These are phyloP conservation scores for Colletotrichum salicis DNA, from an alignment of 2,329 filamentous ascomycete species.

Conservation along the genomic window DNA sequence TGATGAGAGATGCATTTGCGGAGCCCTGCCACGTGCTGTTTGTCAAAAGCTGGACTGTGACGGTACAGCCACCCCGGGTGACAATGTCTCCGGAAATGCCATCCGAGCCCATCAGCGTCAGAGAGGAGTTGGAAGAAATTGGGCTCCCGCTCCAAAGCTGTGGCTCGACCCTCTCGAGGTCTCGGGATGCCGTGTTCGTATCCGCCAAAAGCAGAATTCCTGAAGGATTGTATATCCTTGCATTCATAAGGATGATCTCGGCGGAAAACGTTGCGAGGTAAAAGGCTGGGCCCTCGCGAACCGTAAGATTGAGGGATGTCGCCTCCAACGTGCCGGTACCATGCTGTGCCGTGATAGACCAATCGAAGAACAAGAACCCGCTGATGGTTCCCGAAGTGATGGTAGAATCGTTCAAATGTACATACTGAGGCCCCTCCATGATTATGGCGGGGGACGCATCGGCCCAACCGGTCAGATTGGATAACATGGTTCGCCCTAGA, in stretches of 20 bases:
- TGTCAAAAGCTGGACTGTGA: neutral
- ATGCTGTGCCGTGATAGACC: neutral
- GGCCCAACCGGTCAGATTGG: slow-evolving; percentile 7
- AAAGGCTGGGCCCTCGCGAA: slow-evolving; percentile 4
- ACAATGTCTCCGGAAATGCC: neutral
- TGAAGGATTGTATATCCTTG: neutral
- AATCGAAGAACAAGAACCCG: slow-evolving; percentile 21
- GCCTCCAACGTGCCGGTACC: slow-evolving; percentile 5
- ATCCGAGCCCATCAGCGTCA: neutral
- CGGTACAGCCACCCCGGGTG: neutral
- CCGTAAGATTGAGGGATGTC: neutral
- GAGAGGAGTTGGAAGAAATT: neutral
- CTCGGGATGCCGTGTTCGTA: slow-evolving; percentile 3
- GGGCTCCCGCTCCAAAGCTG: slow-evolving; percentile 14
- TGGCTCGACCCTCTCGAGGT: slow-evolving; percentile 5
- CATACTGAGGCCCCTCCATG: slow-evolving; percentile 14
- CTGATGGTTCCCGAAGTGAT: slow-evolving; percentile 6
- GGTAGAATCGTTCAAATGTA: neutral
- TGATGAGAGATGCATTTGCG: neutral
- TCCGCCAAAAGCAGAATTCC: slow-evolving; percentile 4
- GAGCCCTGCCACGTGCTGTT: slow-evolving; percentile 9
- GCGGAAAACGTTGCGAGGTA: neutral
- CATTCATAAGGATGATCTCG: neutral
- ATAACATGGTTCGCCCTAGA: neutral
- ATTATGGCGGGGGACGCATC: slow-evolving; percentile 2